Conservation (phyloP, 345 rosid species). For the Aquilaria yunnanensis region DNA sequence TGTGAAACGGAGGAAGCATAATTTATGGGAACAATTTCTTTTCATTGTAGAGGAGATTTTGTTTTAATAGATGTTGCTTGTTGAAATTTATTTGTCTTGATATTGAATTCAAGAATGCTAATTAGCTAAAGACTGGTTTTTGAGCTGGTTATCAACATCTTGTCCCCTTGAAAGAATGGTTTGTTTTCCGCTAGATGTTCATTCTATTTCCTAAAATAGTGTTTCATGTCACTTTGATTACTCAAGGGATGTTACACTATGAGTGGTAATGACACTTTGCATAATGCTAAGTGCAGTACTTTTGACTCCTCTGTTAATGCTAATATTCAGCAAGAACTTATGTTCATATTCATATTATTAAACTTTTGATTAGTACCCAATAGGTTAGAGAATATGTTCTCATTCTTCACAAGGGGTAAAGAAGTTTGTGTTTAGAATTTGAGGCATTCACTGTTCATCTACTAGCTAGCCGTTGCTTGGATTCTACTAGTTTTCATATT, state of each 20-base stretch:
- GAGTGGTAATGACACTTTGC: constrained; percentile 57
- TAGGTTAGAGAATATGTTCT: constrained; percentile 26
- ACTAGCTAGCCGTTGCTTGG: constrained; percentile 54
- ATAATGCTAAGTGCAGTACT: constrained; percentile 54
- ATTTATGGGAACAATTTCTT: background rate
- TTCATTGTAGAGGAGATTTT: background rate
- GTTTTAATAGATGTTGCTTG: background rate
- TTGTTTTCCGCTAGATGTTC: constrained; percentile 2
- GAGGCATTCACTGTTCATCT: constrained; percentile 1
- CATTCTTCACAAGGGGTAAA: background rate
- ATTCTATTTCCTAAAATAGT: constrained; percentile 30
- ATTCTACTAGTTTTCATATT: constrained; percentile 48
- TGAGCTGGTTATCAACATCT: too few relatives aligned
- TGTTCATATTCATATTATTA: constrained; percentile 56
- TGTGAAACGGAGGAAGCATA: too few relatives aligned
- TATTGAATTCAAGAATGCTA: too few relatives aligned
- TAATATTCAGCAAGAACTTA: constrained; percentile 49
- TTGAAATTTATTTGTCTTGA: background rate
- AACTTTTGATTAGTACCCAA: constrained; percentile 59
- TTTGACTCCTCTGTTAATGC: constrained; percentile 54
- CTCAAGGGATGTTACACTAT: constrained; percentile 60
- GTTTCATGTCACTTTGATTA: constrained; percentile 63
- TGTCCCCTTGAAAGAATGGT: background rate
- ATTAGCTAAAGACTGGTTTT: too few relatives aligned
- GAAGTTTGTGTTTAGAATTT: background rate